Evolutionary conservation across 2,329 filamentous ascomycete species (phyloP), one percentile per base, ranked within the genome.

Genomic region (Ophiocordyceps sinensis): DNA sequence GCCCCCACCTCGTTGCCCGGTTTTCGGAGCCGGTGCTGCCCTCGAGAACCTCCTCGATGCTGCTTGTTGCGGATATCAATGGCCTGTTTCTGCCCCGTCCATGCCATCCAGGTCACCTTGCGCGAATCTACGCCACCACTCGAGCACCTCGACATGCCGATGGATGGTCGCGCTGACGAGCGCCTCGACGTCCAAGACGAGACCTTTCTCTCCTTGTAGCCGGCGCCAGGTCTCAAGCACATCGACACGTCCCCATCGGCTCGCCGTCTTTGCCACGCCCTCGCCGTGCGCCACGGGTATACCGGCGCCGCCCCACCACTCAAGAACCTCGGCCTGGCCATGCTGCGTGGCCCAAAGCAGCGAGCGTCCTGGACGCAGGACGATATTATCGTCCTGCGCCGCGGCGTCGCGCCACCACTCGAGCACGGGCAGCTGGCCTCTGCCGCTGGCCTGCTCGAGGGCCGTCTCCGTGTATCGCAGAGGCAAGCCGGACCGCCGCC

Each of bases 31-130:
- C 75, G 39, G 89, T 75, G 19, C 85, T 85, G 56, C 94, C 88
- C 57, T 95, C 88, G 32, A 95, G 70, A 1, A 88, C 88, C 62
- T 95, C 89, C 58, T 95, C 88, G 45, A 96, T 91, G 59, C 94
- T 87, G 59, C 87, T 94, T 1, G 86, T n/a, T 94, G 59, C 89
- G 88, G 61, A 94, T 95, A 59, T 94, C 86, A 23, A 95, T 87
- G 40, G 75, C 73, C 50, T 88, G 70, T 46, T 65, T 65, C 28
- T 68, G 62, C 14, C n/a, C 71, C 71, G 34, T 67, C 61, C 71
- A 68, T 75, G 34, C 66, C 70, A 1, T 65, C 65, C 28, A 74
- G 62, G 51, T 71, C 66, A 38, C 73, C 68, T 41, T 72, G 64
- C 8, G 74, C 73, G 51, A 79, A 82, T 41, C 70, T 71, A 53